Percentiles rank a stretch among this genome's conserved stretches.
These are phyloP conservation scores for Thielaviopsis populi DNA, from an alignment of 2,329 filamentous ascomycete species.

Conservation along the genomic window DNA sequence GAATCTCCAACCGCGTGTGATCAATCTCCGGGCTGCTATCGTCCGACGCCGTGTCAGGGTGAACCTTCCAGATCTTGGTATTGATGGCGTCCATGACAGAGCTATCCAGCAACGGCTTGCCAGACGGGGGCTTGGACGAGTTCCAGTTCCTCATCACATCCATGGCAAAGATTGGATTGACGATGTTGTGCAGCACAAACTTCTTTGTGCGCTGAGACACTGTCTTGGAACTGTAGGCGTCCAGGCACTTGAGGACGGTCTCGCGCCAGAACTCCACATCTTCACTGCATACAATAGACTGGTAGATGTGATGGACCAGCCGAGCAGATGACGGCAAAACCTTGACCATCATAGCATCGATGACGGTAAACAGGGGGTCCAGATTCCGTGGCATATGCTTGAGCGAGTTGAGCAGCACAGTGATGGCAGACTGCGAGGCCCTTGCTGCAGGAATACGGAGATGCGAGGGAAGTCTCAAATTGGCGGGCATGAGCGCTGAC, in stretches of 20 bases:
- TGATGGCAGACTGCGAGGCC: conserved; percentile 58
- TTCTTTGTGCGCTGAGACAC: conserved; percentile 83
- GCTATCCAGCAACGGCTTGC: conserved; percentile 61
- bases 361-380: conserved; percentile 69
- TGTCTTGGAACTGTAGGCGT: conserved; percentile 65
- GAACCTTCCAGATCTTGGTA: conserved; percentile 84
- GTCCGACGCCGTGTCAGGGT: conserved; percentile 65
- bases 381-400: conserved; percentile 58
- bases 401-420: conserved; percentile 70
- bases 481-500: conserved; percentile 39
- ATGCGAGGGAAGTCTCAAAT: conserved; percentile 51
- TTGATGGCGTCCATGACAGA: conserved; percentile 80
- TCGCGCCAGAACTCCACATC: conserved; percentile 76
- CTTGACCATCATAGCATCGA: conserved; percentile 70
- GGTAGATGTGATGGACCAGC: conserved; percentile 71
- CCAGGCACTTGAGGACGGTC: conserved; percentile 70
- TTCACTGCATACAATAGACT: conserved; percentile 65
- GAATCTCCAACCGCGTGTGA: conserved; percentile 86
- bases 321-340: conserved; percentile 64
- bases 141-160: conserved; percentile 79
- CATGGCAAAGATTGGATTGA: conserved; percentile 93
- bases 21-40: conserved; percentile 77
- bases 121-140: conserved; percentile 35
- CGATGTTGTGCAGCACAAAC: conserved; percentile 78
- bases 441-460: conserved; percentile 65